phyloP scores from a whole-genome alignment of 352 stramenopile species.

The Phytophthora pistaciae region DNA sequence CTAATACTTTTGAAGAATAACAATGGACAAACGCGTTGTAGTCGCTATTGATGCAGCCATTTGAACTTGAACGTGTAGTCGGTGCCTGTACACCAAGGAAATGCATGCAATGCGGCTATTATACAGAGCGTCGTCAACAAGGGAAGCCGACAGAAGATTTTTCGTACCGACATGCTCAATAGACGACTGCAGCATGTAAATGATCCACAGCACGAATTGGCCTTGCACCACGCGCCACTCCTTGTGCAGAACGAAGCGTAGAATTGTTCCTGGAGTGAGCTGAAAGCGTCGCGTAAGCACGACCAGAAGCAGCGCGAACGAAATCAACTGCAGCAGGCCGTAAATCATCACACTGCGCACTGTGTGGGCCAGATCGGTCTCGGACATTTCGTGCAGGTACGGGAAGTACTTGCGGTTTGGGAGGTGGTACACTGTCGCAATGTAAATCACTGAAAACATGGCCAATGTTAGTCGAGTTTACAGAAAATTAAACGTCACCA shows the following conservation, averaged over 20 bases:
- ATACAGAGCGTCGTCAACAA: background rate
- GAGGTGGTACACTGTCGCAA: constrained; percentile 36
- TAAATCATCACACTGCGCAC: constrained; percentile 39
- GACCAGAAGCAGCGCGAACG: constrained; percentile 27
- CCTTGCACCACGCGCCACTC: constrained; percentile 41
- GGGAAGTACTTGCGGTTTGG: constrained; percentile 38
- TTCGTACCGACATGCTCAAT: constrained; percentile 42
- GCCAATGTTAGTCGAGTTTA: background rate
- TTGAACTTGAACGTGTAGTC: constrained; percentile 52
- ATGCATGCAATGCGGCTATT: background rate
- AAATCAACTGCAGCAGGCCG: constrained; percentile 39
- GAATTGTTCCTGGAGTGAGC: constrained; percentile 27
- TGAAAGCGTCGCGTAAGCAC: constrained; percentile 31
- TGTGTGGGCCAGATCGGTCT: constrained; percentile 13
- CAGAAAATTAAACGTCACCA: background rate
- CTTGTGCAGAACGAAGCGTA: constrained; percentile 17
- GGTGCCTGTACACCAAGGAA: constrained; percentile 17
- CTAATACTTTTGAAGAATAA: background rate
- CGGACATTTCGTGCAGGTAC: constrained; percentile 23
- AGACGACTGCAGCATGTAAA: constrained; percentile 41
- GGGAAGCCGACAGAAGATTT: background rate
- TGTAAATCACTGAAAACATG: constrained; percentile 30
- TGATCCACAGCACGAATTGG: constrained; percentile 44
- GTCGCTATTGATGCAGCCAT: constrained; percentile 30
- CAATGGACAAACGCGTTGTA: background rate